These are phyloP conservation scores for Ganoderma sinense DNA, from an alignment of 1,284 basidiomycete species.

Conservation along the genomic window DNA sequence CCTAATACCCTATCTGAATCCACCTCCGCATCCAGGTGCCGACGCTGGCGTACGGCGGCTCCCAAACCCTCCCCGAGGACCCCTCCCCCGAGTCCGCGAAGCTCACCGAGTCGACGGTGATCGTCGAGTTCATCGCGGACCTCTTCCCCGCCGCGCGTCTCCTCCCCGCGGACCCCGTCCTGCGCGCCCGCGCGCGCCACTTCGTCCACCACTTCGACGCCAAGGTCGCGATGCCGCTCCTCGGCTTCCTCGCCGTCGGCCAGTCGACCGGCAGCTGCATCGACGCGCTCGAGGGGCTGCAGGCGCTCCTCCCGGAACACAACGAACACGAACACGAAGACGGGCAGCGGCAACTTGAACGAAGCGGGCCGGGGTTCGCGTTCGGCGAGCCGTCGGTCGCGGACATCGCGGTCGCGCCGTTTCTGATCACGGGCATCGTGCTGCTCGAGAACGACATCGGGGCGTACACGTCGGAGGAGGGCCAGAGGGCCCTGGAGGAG, in stretches of 20 bases:
- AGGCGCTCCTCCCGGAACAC: constrained; percentile 13
- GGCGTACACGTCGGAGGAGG: constrained; percentile 34
- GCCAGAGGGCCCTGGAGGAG: constrained; percentile 38
- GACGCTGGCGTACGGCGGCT: constrained; percentile 63
- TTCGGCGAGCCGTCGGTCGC: constrained; percentile 7
- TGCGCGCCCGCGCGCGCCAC: not conserved
- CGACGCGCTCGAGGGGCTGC: constrained; percentile 10
- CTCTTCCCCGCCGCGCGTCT: constrained; percentile 3
- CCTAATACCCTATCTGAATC: not conserved
- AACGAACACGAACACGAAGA: too few relatives aligned
- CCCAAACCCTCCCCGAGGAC: constrained; percentile 50
- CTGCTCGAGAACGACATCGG: constrained; percentile 41
- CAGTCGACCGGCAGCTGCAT: not conserved
- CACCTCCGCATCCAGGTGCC: too few relatives aligned
- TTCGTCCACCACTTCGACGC: constrained; percentile 28
- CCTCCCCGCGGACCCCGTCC: constrained; percentile 2
- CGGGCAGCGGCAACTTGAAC: too few relatives aligned
- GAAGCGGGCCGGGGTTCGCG: constrained; percentile 11
- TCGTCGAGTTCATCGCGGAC: constrained; percentile 10
- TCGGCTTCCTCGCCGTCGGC: not conserved
- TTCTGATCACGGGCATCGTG: constrained; percentile 35
- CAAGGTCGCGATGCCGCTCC: not conserved
- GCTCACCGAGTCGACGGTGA: constrained; percentile 2
- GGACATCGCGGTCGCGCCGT: constrained; percentile 13
- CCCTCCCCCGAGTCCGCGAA: constrained; percentile 2